Conservation (phyloP, 306 rosid species). For the Hippophae gyantsensis region DNA sequence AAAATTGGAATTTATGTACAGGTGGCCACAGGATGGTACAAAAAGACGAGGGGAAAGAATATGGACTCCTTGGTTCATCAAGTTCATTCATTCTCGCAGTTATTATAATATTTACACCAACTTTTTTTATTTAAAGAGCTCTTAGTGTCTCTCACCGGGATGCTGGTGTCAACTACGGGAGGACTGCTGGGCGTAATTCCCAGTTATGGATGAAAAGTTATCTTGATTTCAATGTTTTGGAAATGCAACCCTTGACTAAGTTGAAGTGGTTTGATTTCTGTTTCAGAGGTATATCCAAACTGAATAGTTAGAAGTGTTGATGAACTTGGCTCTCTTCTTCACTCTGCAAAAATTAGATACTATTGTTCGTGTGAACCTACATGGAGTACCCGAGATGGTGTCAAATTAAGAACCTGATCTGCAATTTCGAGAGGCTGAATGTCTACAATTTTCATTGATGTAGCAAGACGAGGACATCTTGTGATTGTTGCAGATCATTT, state of each 20-base stretch:
- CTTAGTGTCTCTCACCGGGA: conserved; percentile 92
- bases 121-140: conserved; percentile 64
- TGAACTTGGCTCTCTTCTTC: conserved; percentile 59
- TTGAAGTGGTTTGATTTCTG: conserved; percentile 92
- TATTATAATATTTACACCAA: conserved; percentile 77
- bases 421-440: conserved; percentile 76
- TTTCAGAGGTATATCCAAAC: conserved; percentile 61
- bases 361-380: conserved; percentile 43
- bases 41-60: conserved; percentile 80
- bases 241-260: conserved; percentile 53
- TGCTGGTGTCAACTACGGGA: conserved; percentile 90
- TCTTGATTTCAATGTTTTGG: conserved; percentile 50
- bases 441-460: conserved; percentile 42
- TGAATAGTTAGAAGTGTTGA: conserved; percentile 36
- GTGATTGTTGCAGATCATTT: conserved; percentile 52
- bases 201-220: conserved; percentile 51
- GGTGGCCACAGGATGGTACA: conserved; percentile 96
- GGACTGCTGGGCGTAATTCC: conserved; percentile 95
- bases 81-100: conserved; percentile 72
- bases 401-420: conserved; percentile 58
- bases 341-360: conserved; percentile 33
- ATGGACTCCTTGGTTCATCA: conserved; percentile 98
- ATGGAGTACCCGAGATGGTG: conserved; percentile 39
- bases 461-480: conserved; percentile 76
- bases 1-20: conserved; percentile 27